Base-by-base conservation (phyloP, 2,329 filamentous ascomycete species). In the Malbranchea cinnamomea region DNA sequence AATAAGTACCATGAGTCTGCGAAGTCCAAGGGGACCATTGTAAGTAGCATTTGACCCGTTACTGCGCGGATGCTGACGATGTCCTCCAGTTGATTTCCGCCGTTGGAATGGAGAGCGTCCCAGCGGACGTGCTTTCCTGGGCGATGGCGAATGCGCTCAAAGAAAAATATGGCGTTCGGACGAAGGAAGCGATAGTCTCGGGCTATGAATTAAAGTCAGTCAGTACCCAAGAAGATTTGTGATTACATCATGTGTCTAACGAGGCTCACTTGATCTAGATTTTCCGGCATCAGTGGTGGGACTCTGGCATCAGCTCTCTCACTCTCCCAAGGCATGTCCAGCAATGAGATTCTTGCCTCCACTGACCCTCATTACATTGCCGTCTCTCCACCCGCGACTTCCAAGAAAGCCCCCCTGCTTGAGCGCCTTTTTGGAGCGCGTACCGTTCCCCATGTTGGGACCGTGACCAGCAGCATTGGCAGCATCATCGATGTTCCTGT, bases 231-330 rank as follows among this genome's bases (percentile, higher is more conserved):
- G 6, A 16, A 19, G 25, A 3, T 16, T 22, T 20, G n/a, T n/a
- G n/a, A n/a, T n/a, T n/a, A n/a, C n/a, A n/a, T n/a, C n/a, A n/a
- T n/a, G n/a, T n/a, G n/a, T 20, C 26, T 37, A 30, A 41, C 41
- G 33, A 38, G 23, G 5, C n/a, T 3, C 14, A 21, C 19, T 23
- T 22, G 26, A 21, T 13, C 10, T 11, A 41, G 37, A 34, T 15
- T 24, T 2, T 24, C 59, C 4, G 57, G 57, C 4, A 50, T 62
- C 3, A 71, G 66, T 31, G 71, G 71, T 16, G 71, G 71, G 20
- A 74, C 79, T 2, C 54, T 85, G 4, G 63, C 69, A 19, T 84
- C 82, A 0, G 58, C 74, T 3, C 51, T 94, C 9, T 65, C 58
- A 18, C 46, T 68, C 6, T 59, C 71, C 37, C 62, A 52, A 26